Percentiles rank a stretch among this genome's conserved stretches.
Evolutionary conservation across 2,329 filamentous ascomycete species (phyloP).

Genomic region (Diaporthe longicolla): DNA sequence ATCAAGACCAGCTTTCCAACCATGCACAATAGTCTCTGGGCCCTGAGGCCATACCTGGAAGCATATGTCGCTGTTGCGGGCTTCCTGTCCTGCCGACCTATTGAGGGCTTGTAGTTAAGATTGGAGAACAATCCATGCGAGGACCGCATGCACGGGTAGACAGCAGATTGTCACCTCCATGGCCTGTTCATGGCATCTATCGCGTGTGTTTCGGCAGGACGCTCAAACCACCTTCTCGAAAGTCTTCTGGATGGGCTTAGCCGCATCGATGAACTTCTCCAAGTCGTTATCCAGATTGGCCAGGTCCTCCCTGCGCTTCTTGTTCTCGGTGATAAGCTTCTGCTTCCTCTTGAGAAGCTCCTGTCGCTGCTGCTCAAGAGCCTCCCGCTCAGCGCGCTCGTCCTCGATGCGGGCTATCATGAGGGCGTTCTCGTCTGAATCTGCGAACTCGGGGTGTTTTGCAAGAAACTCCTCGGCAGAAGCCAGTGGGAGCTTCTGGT

Average conservation of each 20-base stretch:
- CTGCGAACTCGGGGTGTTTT: slow-evolving; percentile 80
- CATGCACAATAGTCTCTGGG: neutral
- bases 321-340: slow-evolving; percentile 80
- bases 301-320: slow-evolving; percentile 92
- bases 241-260: slow-evolving; percentile 88
- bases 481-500: slow-evolving; percentile 88
- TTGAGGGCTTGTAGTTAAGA: no score
- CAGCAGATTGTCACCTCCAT: neutral
- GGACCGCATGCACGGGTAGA: neutral
- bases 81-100: neutral
- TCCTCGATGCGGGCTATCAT: slow-evolving; percentile 94
- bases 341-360: slow-evolving; percentile 78
- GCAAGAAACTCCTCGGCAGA: slow-evolving; percentile 84
- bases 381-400: slow-evolving; percentile 86
- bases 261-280: slow-evolving; percentile 93
- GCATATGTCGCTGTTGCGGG: no score
- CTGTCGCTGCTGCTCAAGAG: slow-evolving; percentile 86
- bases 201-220: neutral
- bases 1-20: neutral
- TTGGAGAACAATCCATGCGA: neutral
- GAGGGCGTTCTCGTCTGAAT: slow-evolving; percentile 81
- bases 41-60: neutral
- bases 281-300: slow-evolving; percentile 92
- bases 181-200: neutral
- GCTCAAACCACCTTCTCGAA: slow-evolving; percentile 79